A percentile compares a stretch with the other conserved stretches of the same genome.
Evolutionary conservation across 2,329 filamentous ascomycete genomes (phyloP).

Genomic region (Ophiostoma sp.): DNA sequence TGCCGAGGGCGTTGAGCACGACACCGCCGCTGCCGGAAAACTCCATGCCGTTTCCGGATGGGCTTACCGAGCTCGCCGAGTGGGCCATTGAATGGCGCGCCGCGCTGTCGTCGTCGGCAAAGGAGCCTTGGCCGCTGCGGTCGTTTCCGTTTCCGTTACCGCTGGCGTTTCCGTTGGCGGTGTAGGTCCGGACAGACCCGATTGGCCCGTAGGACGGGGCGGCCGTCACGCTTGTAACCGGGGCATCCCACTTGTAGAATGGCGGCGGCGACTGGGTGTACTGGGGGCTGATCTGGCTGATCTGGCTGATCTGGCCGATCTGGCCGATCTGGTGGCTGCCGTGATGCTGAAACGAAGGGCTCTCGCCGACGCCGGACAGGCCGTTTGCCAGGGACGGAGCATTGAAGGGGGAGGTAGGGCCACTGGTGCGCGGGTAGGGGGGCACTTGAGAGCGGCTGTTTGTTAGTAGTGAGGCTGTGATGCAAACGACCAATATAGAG

Average conservation of each 20-base stretch:
- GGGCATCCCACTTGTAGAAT: conserved; percentile 25
- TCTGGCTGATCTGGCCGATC: not conserved
- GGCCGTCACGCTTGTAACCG: conserved; percentile 20
- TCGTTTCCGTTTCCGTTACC: not conserved
- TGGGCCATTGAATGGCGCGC: not conserved
- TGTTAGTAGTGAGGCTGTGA: conserved; percentile 8
- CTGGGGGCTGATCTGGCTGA: conserved; percentile 12
- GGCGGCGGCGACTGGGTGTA: conserved; percentile 25
- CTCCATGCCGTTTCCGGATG: not conserved
- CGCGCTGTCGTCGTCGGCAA: not conserved
- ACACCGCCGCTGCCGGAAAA: not conserved
- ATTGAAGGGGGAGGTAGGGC: conserved; percentile 27
- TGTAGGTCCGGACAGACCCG: conserved; percentile 29
- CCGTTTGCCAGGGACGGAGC: conserved; percentile 32
- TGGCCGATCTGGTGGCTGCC: conserved; percentile 27
- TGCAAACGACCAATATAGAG: not conserved
- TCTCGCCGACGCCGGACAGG: conserved; percentile 34
- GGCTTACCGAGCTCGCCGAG: not conserved
- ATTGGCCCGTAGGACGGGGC: conserved; percentile 24
- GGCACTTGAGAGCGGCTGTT: conserved; percentile 37
- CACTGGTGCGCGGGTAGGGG: conserved; percentile 39
- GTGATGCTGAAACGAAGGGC: conserved; percentile 35
- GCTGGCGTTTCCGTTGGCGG: not conserved
- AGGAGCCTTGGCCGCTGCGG: conserved; percentile 32
- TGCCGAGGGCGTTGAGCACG: not conserved